Base-by-base conservation (phyloP, 148 eudicot genomes). In the Persicaria tinctoria region DNA sequence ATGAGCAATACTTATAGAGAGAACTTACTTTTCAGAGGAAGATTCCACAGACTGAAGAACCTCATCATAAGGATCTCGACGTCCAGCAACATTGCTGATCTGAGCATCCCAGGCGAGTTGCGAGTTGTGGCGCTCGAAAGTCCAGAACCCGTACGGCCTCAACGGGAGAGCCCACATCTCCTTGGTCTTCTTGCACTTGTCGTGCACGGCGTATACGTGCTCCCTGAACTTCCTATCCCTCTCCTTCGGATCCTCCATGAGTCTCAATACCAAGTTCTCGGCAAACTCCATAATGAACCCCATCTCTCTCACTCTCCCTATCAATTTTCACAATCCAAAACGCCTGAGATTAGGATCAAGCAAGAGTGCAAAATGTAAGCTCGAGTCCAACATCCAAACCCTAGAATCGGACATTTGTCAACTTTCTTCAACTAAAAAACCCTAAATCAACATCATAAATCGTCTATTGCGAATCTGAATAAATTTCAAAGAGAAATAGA, bases 101-200 rank as follows among this genome's bases (percentile, higher is more conserved):
- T 93, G 98, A 68, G 93, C 85, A 80, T 93, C 98, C 96, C 93
- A 89, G 70, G 86, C 86, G 46, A 90, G 87, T 87, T 90, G 98
- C 44, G 98, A 85, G 78, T 93, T 93, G 76, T 89, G 92, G 70
- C 97, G 86, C 47, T 93, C 98, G 48, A 91, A 88, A 1, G 90
- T 93, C 98, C 97, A 93, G 79, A 93, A 93, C 7, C 97, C 98
- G 69, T 91, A 93, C 1, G 98, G 98, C 76, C 93, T 90, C 8
- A 93, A 78, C 3, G 98, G 98, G 70, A 79, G 73, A 78, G 77
- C 72, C 92, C 93, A 89, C 93, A 87, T 90, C 66, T 89, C 98
- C 86, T 89, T 90, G 44, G 92, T 89, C 79, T 87, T 93, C 41
- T 32, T 32, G 41, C 41, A 32, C 41, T 32, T 32, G 41, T 32